Evolutionary conservation across 768 basidiomycete genomes (phyloP).

Genomic region (Hemileccinum rubropunctum): DNA sequence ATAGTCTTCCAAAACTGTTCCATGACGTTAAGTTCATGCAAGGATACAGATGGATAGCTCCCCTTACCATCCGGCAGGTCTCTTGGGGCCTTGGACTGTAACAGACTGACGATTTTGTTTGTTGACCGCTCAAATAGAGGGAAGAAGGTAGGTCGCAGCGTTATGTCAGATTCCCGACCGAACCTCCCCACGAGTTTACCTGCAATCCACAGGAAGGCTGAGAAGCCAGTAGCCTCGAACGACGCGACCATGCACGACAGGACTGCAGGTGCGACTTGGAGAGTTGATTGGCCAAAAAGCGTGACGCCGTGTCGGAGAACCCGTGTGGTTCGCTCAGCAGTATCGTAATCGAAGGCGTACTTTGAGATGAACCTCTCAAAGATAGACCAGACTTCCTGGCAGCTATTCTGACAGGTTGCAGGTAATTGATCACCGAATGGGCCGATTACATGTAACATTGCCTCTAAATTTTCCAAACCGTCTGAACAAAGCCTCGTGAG

Average conservation of each 20-base stretch:
- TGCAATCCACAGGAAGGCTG: conserved; percentile 92
- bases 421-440: conserved; percentile 85
- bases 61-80: conserved; percentile 89
- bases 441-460: conserved; percentile 82
- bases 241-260: conserved; percentile 70
- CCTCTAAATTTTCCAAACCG: conserved; percentile 87
- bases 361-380: conserved; percentile 79
- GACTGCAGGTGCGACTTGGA: conserved; percentile 67
- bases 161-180: conserved; percentile 59
- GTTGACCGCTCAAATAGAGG: conserved; percentile 76
- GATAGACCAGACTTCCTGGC: conserved; percentile 77
- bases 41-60: background rate
- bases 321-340: conserved; percentile 81
- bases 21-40: conserved; percentile 1
- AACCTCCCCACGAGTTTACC: conserved; percentile 82
- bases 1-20: conserved; percentile 90
- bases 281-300: conserved; percentile 69
- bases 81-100: conserved; percentile 65
- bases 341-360: conserved; percentile 70
- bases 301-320: conserved; percentile 81
- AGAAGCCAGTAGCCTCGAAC: conserved; percentile 78
- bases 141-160: conserved; percentile 55
- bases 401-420: conserved; percentile 70
- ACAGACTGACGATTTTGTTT: conserved; percentile 59
- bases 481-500: conserved; percentile 44